Percentiles rank a stretch among this genome's conserved stretches.
phyloP scores from a whole-genome alignment of 2,329 filamentous ascomycete genomes.

The Cercospora sesami region DNA sequence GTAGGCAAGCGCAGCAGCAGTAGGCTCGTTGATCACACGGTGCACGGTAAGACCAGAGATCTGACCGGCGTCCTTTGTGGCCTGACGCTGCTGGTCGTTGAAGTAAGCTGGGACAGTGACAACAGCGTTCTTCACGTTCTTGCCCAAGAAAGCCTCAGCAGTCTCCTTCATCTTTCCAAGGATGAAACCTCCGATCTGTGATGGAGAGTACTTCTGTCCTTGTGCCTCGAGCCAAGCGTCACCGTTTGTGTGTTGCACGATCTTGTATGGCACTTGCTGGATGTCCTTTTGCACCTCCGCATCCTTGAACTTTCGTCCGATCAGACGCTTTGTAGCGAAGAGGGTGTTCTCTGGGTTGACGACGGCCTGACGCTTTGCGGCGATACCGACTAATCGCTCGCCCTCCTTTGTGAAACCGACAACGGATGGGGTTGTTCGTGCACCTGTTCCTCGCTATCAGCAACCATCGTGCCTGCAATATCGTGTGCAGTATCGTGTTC shows the following conservation, averaged over 20 bases:
- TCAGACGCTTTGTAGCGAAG: conserved; percentile 97
- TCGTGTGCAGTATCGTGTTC: conserved; percentile 31
- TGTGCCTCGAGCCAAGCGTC: conserved; percentile 95
- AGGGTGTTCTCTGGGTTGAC: conserved; percentile 99
- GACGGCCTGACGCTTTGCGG: conserved; percentile 95
- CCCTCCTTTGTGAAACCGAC: conserved; percentile 95
- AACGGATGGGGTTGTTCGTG: conserved; percentile 87
- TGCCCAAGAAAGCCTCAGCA: conserved; percentile 87
- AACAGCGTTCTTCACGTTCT: conserved; percentile 90
- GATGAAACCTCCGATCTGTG: conserved; percentile 96
- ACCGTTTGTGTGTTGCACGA: conserved; percentile 93
- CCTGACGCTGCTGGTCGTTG: conserved; percentile 97
- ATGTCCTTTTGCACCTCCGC: conserved; percentile 93
- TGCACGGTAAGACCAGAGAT: conserved; percentile 95
- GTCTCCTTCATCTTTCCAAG: conserved; percentile 99
- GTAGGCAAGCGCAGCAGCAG: conserved; percentile 91
- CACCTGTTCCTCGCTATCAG: conserved; percentile 56
- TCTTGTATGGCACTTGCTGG: conserved; percentile 98
- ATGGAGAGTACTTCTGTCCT: conserved; percentile 93
- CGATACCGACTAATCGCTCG: conserved; percentile 93
- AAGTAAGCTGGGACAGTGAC: conserved; percentile 98
- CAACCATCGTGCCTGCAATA: conserved; percentile 1
- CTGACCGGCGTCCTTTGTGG: conserved; percentile 96
- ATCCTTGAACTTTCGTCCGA: conserved; percentile 95
- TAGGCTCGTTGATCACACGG: conserved; percentile 97